Evolutionary conservation across 1,139 yeast species (phyloP).

Genomic region (Pichia inconspicua): DNA sequence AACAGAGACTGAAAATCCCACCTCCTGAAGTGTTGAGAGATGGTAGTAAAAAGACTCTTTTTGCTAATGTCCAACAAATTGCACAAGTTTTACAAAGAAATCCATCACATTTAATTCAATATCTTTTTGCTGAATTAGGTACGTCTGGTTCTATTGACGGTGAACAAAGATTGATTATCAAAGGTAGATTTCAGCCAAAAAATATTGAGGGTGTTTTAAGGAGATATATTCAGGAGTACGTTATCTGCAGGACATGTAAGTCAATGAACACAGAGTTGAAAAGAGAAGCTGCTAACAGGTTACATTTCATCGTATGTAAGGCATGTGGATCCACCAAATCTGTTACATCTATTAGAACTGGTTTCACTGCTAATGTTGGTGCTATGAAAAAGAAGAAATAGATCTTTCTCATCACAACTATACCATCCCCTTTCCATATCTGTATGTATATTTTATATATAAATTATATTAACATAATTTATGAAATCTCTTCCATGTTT

Average conservation of each 20-base stretch:
- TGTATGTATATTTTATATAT: constrained; percentile 1
- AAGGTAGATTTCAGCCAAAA: constrained; percentile 97
- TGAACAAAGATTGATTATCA: constrained; percentile 89
- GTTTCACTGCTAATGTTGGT: constrained; percentile 96
- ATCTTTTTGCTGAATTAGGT: constrained; percentile 97
- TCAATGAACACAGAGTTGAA: constrained; percentile 93
- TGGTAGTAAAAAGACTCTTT: constrained; percentile 92
- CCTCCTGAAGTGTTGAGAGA: constrained; percentile 97
- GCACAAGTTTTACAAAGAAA: constrained; percentile 92
- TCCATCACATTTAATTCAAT: constrained; percentile 94
- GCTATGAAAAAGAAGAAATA: constrained; percentile 51
- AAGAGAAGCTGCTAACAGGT: constrained; percentile 92
- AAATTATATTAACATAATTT: neutral
- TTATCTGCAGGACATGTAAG: constrained; percentile 97
- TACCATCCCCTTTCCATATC: neutral
- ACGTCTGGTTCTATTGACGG: constrained; percentile 99
- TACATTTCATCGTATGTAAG: constrained; percentile 95
- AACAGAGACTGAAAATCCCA: constrained; percentile 93
- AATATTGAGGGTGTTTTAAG: constrained; percentile 95
- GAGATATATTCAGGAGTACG: constrained; percentile 94
- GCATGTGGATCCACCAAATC: constrained; percentile 98
- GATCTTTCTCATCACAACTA: constrained; percentile 3
- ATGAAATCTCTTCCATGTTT: neutral
- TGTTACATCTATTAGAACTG: constrained; percentile 94
- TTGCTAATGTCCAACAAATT: constrained; percentile 92